Percentiles rank a stretch among this genome's conserved stretches.
Evolutionary conservation across 805 yeast species (phyloP).

Genomic region (Suhomyces kilbournensis): DNA sequence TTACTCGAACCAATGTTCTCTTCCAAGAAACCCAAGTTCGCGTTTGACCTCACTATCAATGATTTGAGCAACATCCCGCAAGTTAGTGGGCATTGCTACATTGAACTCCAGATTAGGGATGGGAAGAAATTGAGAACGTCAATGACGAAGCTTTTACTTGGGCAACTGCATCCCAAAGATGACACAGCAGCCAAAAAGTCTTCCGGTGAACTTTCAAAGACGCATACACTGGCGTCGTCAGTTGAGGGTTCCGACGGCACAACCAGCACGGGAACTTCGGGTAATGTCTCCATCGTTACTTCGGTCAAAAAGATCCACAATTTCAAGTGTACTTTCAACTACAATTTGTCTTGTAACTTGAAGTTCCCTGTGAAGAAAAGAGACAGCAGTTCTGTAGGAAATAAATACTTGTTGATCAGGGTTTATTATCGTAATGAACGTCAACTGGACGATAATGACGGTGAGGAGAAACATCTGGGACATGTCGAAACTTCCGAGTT

Average conservation of each 20-base stretch:
- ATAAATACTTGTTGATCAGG: conserved; percentile 41
- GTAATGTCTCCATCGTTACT: conserved; percentile 29
- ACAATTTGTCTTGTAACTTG: conserved; percentile 32
- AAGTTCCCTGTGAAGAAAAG: conserved; percentile 40
- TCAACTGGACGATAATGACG: not conserved
- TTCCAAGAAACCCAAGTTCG: conserved; percentile 56
- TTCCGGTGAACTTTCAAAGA: not conserved
- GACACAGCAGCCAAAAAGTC: not conserved
- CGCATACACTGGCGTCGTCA: not conserved
- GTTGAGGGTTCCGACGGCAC: not conserved
- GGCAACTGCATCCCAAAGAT: conserved; percentile 4
- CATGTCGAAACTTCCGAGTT: conserved; percentile 40
- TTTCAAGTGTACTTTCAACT: conserved; percentile 40
- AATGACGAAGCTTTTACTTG: conserved; percentile 7
- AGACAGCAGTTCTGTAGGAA: conserved; percentile 34
- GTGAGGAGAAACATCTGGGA: conserved; percentile 4
- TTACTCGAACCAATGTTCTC: conserved; percentile 2
- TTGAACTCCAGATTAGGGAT: conserved; percentile 63
- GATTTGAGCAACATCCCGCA: conserved; percentile 87
- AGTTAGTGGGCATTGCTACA: conserved; percentile 61
- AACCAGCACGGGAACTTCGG: conserved; percentile 9
- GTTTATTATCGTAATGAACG: conserved; percentile 28
- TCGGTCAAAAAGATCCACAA: conserved; percentile 32
- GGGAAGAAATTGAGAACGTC: conserved; percentile 23
- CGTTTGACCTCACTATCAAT: conserved; percentile 53